Percentiles rank a stretch among this genome's conserved stretches.
Conservation (phyloP, 2,329 filamentous ascomycete species). For the Fusarium avenaceum region DNA sequence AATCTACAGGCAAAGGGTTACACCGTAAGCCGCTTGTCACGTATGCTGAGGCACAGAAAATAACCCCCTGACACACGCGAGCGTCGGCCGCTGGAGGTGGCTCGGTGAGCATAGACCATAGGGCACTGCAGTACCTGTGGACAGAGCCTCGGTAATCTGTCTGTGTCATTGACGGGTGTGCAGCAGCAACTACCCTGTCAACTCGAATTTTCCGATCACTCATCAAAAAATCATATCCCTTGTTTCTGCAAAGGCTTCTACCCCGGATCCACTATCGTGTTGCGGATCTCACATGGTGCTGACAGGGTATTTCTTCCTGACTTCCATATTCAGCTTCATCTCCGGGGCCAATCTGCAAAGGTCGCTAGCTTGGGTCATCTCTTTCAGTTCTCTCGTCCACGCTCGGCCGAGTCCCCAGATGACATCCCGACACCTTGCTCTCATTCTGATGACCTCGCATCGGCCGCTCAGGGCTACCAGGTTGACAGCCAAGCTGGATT, state of each 20-base stretch:
- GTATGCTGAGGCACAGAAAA: constrained; percentile 7
- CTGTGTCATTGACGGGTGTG: constrained; percentile 19
- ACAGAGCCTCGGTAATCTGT: constrained; percentile 40
- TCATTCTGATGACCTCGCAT: constrained; percentile 28
- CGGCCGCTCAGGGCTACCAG: constrained; percentile 24
- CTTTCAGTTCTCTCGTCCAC: constrained; percentile 11
- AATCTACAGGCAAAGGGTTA: constrained; percentile 30
- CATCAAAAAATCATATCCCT: constrained; percentile 29
- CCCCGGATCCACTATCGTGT: constrained; percentile 49
- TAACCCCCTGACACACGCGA: constrained; percentile 32
- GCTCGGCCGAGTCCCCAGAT: constrained; percentile 49
- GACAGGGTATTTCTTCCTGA: constrained; percentile 28
- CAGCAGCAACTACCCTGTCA: constrained; percentile 10
- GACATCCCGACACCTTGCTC: constrained; percentile 30
- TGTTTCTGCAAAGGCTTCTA: constrained; percentile 42
- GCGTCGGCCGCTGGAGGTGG: constrained; percentile 40
- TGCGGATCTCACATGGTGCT: constrained; percentile 46
- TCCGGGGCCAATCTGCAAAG: constrained; percentile 35
- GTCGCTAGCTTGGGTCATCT: constrained; percentile 13
- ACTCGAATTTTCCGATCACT: constrained; percentile 31
- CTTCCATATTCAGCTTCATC: constrained; percentile 50
- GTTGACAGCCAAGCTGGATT: constrained; percentile 28
- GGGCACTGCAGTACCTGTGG: not conserved
- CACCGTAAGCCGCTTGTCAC: constrained; percentile 28
- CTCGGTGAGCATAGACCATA: constrained; percentile 16